A percentile compares a stretch with the other conserved stretches of the same genome.
phyloP scores from a whole-genome alignment of 2,329 filamentous ascomycete genomes.

The Delphinella strobiligena region DNA sequence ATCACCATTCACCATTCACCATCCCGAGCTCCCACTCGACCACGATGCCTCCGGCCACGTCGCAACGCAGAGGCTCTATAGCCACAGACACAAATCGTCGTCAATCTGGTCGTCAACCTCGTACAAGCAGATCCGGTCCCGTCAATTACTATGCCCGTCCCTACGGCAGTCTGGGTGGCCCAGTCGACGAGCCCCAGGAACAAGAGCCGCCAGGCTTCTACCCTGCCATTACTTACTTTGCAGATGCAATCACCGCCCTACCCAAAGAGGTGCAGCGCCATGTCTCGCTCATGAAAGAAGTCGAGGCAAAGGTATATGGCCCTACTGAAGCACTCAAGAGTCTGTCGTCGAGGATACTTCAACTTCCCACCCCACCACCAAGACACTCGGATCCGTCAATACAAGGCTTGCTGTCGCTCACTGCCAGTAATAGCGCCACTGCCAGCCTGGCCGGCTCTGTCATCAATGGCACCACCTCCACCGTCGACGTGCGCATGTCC shows the following conservation, averaged over 20 bases:
- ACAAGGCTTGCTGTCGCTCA: conserved; percentile 23
- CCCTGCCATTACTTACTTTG: conserved; percentile 62
- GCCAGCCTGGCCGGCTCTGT: conserved; percentile 25
- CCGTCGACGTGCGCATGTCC: conserved; percentile 2
- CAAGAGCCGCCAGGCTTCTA: conserved; percentile 40
- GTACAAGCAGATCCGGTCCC: conserved; percentile 32
- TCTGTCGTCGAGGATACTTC: conserved; percentile 53
- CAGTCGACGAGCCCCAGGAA: conserved; percentile 16
- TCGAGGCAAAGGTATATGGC: conserved; percentile 89
- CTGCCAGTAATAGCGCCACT: conserved; percentile 27
- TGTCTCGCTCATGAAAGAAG: conserved; percentile 91
- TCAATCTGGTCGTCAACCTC: conserved; percentile 32
- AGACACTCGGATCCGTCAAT: conserved; percentile 12
- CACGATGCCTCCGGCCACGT: conserved; percentile 10
- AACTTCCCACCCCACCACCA: conserved; percentile 31
- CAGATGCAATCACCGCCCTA: conserved; percentile 81
- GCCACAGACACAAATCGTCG: conserved; percentile 9
- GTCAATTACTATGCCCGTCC: conserved; percentile 40
- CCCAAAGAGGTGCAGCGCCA: conserved; percentile 92
- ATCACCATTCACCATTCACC: too few species aligned
- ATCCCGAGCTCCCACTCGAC: conserved; percentile 1
- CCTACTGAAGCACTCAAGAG: conserved; percentile 73
- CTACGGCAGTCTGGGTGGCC: conserved; percentile 28
- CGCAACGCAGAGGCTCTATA: conserved; percentile 9
- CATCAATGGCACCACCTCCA: conserved; percentile 21